Percentiles rank a stretch among this genome's conserved stretches.
Conservation (phyloP, 805 yeast species). For the Metschnikowia cubensis region DNA sequence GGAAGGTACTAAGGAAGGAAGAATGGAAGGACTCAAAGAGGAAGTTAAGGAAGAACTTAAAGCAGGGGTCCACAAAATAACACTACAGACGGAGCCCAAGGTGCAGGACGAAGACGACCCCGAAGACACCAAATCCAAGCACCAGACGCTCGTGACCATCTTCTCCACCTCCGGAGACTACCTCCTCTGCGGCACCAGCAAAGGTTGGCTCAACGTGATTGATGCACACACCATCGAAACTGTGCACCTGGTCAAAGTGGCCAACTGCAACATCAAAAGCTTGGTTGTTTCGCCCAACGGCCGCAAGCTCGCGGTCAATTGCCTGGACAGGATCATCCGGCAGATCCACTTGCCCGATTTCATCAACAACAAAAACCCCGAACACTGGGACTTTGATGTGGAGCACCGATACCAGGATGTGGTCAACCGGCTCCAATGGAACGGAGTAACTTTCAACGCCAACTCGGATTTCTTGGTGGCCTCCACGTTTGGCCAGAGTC, state of each 20-base stretch:
- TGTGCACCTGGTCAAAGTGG: conserved; percentile 50
- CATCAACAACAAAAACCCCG: conserved; percentile 28
- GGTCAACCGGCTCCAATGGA: conserved; percentile 87
- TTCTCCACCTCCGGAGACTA: conserved; percentile 53
- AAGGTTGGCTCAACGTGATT: conserved; percentile 67
- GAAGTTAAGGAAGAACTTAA: too few relatives aligned
- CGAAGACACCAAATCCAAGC: conserved; percentile 21
- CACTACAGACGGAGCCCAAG: conserved; percentile 18
- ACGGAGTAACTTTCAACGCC: conserved; percentile 67
- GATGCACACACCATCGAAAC: conserved; percentile 26
- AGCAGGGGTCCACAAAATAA: neutral
- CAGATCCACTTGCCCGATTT: conserved; percentile 52
- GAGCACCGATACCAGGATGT: conserved; percentile 88
- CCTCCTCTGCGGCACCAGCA: conserved; percentile 71
- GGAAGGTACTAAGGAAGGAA: neutral
- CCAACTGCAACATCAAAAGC: conserved; percentile 69
- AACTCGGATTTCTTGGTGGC: conserved; percentile 84
- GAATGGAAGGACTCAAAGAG: neutral
- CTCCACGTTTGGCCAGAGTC: conserved; percentile 74
- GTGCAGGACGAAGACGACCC: conserved; percentile 2
- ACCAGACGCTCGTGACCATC: conserved; percentile 46
- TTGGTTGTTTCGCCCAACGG: conserved; percentile 57
- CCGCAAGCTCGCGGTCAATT: conserved; percentile 62
- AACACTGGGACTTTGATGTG: conserved; percentile 51
- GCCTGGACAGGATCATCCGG: conserved; percentile 73